Evolutionary conservation across 371 early-diverging fungal genomes (phyloP), one percentile per base, ranked within the genome.

Genomic region (Actinomortierella wolfii): DNA sequence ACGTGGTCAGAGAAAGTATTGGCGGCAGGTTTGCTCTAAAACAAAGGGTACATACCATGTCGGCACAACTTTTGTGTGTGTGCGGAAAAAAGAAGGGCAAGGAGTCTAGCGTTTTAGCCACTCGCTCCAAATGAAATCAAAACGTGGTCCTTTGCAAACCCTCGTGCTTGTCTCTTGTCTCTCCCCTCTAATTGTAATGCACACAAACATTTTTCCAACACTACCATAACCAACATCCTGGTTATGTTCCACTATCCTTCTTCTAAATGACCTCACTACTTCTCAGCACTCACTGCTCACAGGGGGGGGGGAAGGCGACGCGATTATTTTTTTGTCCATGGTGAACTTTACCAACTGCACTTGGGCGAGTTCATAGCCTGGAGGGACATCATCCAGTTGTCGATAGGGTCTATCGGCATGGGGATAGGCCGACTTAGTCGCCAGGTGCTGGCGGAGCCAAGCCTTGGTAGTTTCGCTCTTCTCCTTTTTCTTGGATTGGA

Each of bases 401-500:
- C 66, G 57, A 18, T 44, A 25, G 7, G 51, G 67, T 25, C 56
- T 57, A 50, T 55, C 53, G 18, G 58, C 62, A 39, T 71, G 73
- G 2, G 73, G 73, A 41, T 71, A 71, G 2, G 66, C 66, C n/a
- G 66, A 62, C 44, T 71, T 71, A 14, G 73, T 65, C 2, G 66
- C 61, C 39, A 71, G 46, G 21, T 62, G 67, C 0, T 26, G 26
- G 11, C 63, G 66, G 42, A 71, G 49, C 73, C 63, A 71, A 9
- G 17, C 26, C 28, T 11, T 18, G 47, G 47, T 8, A 18, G 47
- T 11, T 11, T 34, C 34, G 34, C 34, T 34, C 11, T 34, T 4
- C 34, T 34, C 34, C 34, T 34, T 34, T 34, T 34, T 34, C 34
- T 34, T n/a, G n/a, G n/a, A n/a, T n/a, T n/a, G n/a, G n/a, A n/a